Percentiles rank a stretch among this genome's conserved stretches.
Evolutionary conservation across 345 rosid genomes (phyloP).

Genomic region (Noccaea bulbosa): DNA sequence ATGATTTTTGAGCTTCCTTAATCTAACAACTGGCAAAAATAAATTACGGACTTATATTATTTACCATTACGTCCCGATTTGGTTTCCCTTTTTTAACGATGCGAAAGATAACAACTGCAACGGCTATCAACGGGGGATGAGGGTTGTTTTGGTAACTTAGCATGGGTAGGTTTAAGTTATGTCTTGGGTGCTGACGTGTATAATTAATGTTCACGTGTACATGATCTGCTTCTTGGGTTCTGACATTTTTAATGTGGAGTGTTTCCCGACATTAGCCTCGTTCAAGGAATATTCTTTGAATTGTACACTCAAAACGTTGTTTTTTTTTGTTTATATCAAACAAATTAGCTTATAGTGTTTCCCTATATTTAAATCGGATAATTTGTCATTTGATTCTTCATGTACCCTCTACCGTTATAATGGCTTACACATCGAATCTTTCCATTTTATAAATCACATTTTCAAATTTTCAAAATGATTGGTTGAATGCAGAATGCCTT

Average conservation of each 20-base stretch:
- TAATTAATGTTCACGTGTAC: conserved; percentile 37
- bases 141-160: conserved; percentile 30
- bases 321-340: conserved; percentile 1
- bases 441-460: conserved; percentile 4
- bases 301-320: conserved; percentile 42
- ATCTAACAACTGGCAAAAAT: conserved; percentile 12
- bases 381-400: conserved; percentile 24
- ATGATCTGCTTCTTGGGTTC: conserved; percentile 22
- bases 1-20: conserved; percentile 25
- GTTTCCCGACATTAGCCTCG: conserved; percentile 44
- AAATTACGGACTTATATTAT: conserved; percentile 27
- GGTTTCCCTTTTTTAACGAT: not conserved
- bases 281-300: conserved; percentile 47
- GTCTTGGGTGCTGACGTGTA: conserved; percentile 25
- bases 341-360: conserved; percentile 19
- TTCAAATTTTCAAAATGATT: conserved; percentile 22
- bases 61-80: conserved; percentile 41
- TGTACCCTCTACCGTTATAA: conserved; percentile 35
- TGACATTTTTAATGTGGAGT: conserved; percentile 37
- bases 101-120: conserved; percentile 30
- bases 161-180: not conserved
- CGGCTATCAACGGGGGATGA: conserved; percentile 44
- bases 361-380: conserved; percentile 14
- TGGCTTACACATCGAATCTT: conserved; percentile 40
- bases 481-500: conserved; percentile 2